Base-by-base conservation (phyloP, 2,329 filamentous ascomycete genomes). In the Calonectria multiphialidica region DNA sequence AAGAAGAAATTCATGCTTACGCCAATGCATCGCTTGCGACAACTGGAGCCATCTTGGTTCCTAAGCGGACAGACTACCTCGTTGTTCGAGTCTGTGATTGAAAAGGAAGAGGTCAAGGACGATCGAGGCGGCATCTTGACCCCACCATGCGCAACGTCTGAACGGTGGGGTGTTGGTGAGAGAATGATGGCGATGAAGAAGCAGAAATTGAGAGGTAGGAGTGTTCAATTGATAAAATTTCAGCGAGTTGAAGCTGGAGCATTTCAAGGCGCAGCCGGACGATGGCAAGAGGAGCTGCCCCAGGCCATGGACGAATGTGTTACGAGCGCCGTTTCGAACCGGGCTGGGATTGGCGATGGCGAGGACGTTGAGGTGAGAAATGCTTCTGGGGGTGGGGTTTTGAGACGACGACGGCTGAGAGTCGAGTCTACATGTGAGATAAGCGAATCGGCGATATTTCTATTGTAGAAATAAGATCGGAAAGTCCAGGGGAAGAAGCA, bases 41-140 rank as follows among this genome's bases (percentile, higher is more conserved):
- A 99, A 87, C 93, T 95, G 78, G 96, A 98, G 84, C 95, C 95
- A 91, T 99, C 97, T 82, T 98, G 96, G 83, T 98, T 98, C 82
- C 92, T 93, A 85, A 99, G 88, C 78, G 97, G 97, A 86, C 97
- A 99, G 82, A 98, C 94, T 82, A 99, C 97, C 87, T 98, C 96
- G 85, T 97, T 97, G 85, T 94, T 96, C 84, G 93, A 91, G 88
- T 98, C 95, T 80, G 94, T 94, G 81, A 98, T 94, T 78, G 95
- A 96, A 85, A 98, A 98, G 77, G 95, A 97, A 82, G 94, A 95
- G 75, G 94, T 97, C 82, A 98, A 89, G 78, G 94, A 93, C 80
- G 94, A 91, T 90, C 95, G 92, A 82, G 95, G 95, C 87, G 96
- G 95, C 96, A 98, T 98, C 86, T 89, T 89, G 88, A 88, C 85